Conservation (phyloP, 495 filamentous ascomycete genomes). For the Tuber umbilicatum region DNA sequence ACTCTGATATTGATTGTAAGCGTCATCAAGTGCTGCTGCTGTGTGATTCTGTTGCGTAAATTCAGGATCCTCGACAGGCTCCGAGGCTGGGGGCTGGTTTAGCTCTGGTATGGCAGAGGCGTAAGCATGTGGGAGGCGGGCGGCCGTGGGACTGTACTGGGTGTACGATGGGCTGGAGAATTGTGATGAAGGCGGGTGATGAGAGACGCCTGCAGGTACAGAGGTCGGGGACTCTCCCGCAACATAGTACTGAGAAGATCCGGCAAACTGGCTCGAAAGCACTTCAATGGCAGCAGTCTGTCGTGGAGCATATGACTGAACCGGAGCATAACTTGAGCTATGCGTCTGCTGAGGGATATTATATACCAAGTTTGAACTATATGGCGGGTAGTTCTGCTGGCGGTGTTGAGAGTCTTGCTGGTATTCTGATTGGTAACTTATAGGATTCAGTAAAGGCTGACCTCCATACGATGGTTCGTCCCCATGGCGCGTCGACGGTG, state of each 20-base stretch:
- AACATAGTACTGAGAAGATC: conserved; percentile 69
- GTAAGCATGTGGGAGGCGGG: conserved; percentile 52
- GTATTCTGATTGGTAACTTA: conserved; percentile 48
- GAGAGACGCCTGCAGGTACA: conserved; percentile 52
- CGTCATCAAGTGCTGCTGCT: conserved; percentile 50
- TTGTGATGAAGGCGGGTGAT: conserved; percentile 51
- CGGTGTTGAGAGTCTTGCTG: conserved; percentile 43
- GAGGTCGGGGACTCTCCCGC: conserved; percentile 58
- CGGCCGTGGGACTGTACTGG: conserved; percentile 49
- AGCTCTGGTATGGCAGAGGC: conserved; percentile 52
- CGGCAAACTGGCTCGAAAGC: conserved; percentile 59
- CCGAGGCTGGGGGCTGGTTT: conserved; percentile 43
- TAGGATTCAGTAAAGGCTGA: conserved; percentile 42
- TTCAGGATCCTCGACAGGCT: conserved; percentile 47
- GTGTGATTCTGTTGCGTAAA: conserved; percentile 41
- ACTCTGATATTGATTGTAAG: conserved; percentile 67
- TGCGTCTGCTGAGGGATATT: conserved; percentile 64
- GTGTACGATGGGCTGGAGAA: conserved; percentile 51
- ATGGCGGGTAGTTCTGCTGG: conserved; percentile 49
- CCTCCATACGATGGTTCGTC: conserved; percentile 37
- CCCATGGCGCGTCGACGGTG: conserved; percentile 40
- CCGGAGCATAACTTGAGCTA: conserved; percentile 66
- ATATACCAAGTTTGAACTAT: conserved; percentile 69
- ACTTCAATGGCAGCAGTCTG: conserved; percentile 76
- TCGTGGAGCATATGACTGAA: conserved; percentile 71